Evolutionary conservation across 2,329 filamentous ascomycete genomes (phyloP).

Genomic region (Zymoseptoria passerinii): DNA sequence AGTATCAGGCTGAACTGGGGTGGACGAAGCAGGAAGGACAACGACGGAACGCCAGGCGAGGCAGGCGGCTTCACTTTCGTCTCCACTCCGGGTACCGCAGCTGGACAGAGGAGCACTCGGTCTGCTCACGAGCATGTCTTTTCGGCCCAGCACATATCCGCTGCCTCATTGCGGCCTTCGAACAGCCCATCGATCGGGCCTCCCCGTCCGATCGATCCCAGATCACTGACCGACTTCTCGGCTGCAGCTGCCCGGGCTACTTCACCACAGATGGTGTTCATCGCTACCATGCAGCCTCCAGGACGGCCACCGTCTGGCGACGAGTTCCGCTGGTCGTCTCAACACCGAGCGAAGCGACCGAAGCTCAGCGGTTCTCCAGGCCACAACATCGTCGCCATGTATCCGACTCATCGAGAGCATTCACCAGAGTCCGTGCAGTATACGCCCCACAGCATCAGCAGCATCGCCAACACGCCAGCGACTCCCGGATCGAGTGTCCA

Average conservation of each 20-base stretch:
- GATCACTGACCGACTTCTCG: conserved; percentile 12
- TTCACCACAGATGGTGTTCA: neutral
- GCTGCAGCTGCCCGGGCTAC: conserved; percentile 1
- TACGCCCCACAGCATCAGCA: conserved; percentile 35
- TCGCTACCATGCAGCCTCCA: conserved; percentile 2
- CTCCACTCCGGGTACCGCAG: conserved; percentile 11
- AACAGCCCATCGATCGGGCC: conserved; percentile 12
- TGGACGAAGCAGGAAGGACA: conserved; percentile 53
- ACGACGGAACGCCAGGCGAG: conserved; percentile 24
- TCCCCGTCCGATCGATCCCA: conserved; percentile 6
- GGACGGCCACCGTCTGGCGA: conserved; percentile 11
- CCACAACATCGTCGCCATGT: conserved; percentile 16
- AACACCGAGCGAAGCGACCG: conserved; percentile 31
- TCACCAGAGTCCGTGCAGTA: conserved; percentile 30
- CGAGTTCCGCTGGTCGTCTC: conserved; percentile 28
- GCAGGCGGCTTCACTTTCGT: conserved; percentile 25
- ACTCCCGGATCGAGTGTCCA: conserved; percentile 34
- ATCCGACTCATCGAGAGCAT: conserved; percentile 25
- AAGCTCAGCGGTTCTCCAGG: conserved; percentile 20
- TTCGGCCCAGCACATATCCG: conserved; percentile 26
- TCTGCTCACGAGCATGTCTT: conserved; percentile 26
- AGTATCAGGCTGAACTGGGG: conserved; percentile 76
- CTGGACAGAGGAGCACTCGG: conserved; percentile 5
- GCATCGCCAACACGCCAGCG: conserved; percentile 34
- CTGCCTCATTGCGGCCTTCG: conserved; percentile 15